Base-by-base conservation (phyloP, 73 alveolate species). In the Halteria grandinella region DNA sequence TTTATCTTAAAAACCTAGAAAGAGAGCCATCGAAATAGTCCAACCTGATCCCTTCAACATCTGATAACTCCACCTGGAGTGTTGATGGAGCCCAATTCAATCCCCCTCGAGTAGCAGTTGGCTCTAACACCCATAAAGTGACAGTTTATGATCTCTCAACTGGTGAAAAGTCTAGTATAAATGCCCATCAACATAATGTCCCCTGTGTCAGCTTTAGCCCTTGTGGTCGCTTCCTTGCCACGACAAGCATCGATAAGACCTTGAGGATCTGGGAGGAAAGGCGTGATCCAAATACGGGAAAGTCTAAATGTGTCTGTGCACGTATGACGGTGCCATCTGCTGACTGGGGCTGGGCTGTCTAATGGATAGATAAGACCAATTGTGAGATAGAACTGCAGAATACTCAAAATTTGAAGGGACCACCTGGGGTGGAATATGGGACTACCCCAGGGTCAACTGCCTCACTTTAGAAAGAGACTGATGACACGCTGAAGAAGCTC, bases 201-300 rank as follows among this genome's bases (percentile, higher is more conserved):
- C 92, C 92, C 0, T 36, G 86, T 40, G 81, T 83, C 17, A 17
- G 50, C 2, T 83, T 74, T 45, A 59, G 84, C 23, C 92, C 92
- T 49, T 83, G 92, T 74, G 92, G 92, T 10, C 45, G 64, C 29
- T 83, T 73, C 62, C n/a, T 83, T 11, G 92, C 92, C 2, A 62
- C 83, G 4, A 74, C 81, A 15, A 58, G 84, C 40, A 83, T 83
- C 20, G 92, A 83, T 33, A 34, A 55, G 36, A 47, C 78, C 1
- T 40, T 83, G 25, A 83, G 62, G 53, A 52, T 83, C 29, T 83
- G 90, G 90, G 49, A 59, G 14, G 73, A 51, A 29, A 18, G 54
- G 33, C 15, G 37, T 4, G 21, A 23, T 10, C 27, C 24, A 1
- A 21, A 31, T 1, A 69, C 21, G 10, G 77, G 40, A 14, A 17